phyloP scores from a whole-genome alignment of 2,329 filamentous ascomycete species.

The Aspergillus spinulosporus region DNA sequence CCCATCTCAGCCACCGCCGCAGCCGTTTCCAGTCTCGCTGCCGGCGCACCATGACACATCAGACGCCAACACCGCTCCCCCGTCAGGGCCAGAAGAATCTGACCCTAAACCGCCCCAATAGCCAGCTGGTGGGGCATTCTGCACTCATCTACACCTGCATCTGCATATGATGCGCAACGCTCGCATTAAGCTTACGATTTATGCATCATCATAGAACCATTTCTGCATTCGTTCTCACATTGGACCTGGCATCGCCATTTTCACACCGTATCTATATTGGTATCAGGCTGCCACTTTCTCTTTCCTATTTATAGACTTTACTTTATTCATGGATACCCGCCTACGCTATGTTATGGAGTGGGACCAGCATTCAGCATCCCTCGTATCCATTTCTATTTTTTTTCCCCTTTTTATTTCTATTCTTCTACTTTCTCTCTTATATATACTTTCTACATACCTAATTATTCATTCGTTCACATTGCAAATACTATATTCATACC shows the following conservation, averaged over 20 bases:
- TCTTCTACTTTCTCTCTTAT: neutral
- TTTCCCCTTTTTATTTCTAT: neutral
- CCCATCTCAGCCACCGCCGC: neutral
- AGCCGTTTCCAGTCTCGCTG: neutral
- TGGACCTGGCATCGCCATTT: neutral
- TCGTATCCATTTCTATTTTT: neutral
- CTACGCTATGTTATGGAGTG: neutral
- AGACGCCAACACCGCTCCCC: slow-evolving; percentile 5
- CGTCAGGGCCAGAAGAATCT: neutral
- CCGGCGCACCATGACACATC: slow-evolving; percentile 3
- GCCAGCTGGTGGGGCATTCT: slow-evolving; percentile 6
- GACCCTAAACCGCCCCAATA: slow-evolving; percentile 9
- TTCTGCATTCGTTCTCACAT: neutral
- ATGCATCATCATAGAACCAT: slow-evolving; percentile 12
- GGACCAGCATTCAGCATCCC: neutral
- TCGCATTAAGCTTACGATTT: slow-evolving; percentile 17
- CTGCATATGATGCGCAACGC: slow-evolving; percentile 1
- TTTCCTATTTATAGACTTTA: neutral
- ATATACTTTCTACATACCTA: neutral
- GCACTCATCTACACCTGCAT: slow-evolving; percentile 4
- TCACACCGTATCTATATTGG: neutral
- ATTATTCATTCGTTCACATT: neutral
- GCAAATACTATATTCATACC: neutral
- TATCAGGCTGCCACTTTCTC: neutral
- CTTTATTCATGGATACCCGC: neutral